Evolutionary conservation across 805 yeast species (phyloP), one percentile per base, ranked within the genome.

Genomic region (Cyberlindnera saturnus): DNA sequence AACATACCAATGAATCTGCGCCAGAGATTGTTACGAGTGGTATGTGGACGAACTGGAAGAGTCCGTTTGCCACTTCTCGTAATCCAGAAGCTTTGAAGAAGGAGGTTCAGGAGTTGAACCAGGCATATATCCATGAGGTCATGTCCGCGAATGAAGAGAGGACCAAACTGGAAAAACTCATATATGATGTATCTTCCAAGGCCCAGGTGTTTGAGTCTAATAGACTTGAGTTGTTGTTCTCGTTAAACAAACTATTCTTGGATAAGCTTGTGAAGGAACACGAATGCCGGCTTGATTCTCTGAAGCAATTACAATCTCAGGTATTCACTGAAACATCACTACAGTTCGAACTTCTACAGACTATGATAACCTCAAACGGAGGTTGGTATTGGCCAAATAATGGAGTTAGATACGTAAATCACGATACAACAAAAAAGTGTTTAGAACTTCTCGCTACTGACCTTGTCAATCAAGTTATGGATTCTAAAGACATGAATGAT

Each of bases 301-400:
- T 54, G 7, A 17, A 42, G 13, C 17, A 19, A 1, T 31, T 45
- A 1, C n/a, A 38, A 6, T 15, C 32, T 1, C 15, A 43, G 5
- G 17, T 17, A 1, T 41, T 38, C n/a, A 36, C 44, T 19, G 40
- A 46, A 2, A 42, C 41, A 3, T 42, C 44, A 5, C 8, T 49
- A 1, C 28, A 46, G 8, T 36, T 30, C 13, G 53, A 55, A 35
- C 23, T 49, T 8, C 6, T 52, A 29, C 28, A 40, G n/a, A 28
- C 37, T 3, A 29, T 43, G 6, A 10, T 40, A 4, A 30, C 7
- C 13, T 16, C 17, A 2, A 10, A 19, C 0, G 30, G 49, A 15
- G 60, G 59, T 14, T 57, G 58, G 58, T 57, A 48, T 41, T 56
- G 60, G 60, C 60, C 60, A 3, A 47, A 47, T 37, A 38, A 50